Evolutionary conservation across 2,329 filamentous ascomycete genomes (phyloP).

Genomic region (Leptographium galeiforme): DNA sequence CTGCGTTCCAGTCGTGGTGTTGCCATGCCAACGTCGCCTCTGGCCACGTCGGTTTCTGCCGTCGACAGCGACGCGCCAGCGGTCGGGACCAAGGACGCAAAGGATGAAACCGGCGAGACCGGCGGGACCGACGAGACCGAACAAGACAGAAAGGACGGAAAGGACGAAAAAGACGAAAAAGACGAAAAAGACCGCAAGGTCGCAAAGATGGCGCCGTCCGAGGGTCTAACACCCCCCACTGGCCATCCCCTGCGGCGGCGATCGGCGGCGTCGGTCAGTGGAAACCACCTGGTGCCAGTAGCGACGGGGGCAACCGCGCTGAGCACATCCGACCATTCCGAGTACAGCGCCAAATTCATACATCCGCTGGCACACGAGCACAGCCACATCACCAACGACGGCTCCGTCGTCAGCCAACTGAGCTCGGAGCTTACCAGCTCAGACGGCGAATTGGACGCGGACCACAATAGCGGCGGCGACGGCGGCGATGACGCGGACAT

Average conservation of each 20-base stretch:
- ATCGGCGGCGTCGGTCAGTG: neutral
- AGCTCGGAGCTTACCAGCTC: conserved; percentile 41
- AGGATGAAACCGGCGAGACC: too few species aligned
- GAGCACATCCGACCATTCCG: neutral
- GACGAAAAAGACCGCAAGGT: neutral
- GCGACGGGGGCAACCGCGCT: neutral
- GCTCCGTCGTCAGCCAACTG: conserved; percentile 37
- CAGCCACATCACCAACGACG: conserved; percentile 5
- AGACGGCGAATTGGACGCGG: conserved; percentile 11
- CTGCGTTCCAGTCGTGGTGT: too few species aligned
- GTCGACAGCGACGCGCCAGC: neutral
- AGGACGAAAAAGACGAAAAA: neutral
- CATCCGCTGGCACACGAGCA: neutral
- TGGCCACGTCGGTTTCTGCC: conserved; percentile 2
- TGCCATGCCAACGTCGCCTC: conserved; percentile 7
- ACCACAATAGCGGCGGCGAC: neutral
- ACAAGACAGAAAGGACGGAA: too few species aligned
- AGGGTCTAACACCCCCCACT: neutral
- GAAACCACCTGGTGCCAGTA: neutral
- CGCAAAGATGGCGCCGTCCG: neutral
- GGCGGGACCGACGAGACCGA: too few species aligned
- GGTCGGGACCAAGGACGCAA: neutral
- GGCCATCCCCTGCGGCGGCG: neutral
- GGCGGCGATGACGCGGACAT: conserved; percentile 24
- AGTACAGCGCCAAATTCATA: neutral